phyloP scores from a whole-genome alignment of 148 eudicot genomes.

The Fallopia convolvulus region DNA sequence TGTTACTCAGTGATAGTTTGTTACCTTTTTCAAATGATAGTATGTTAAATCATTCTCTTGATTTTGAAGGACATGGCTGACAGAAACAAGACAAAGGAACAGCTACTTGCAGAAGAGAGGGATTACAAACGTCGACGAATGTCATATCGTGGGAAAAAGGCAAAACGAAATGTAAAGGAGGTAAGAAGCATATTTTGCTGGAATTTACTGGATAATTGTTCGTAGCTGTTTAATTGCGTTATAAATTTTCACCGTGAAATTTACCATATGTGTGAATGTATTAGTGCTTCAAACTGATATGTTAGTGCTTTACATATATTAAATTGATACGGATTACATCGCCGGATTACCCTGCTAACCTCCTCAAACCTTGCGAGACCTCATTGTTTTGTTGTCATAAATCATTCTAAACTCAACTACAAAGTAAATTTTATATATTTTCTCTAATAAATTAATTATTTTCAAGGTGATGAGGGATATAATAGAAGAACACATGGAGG shows the following conservation, averaged over 20 bases:
- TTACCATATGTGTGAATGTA: background rate
- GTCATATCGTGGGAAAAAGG: slow-evolving; percentile 97
- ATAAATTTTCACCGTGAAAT: background rate
- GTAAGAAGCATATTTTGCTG: slow-evolving; percentile 22
- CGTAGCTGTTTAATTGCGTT: background rate
- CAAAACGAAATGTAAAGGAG: slow-evolving; percentile 72
- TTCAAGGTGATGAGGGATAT: slow-evolving; percentile 78
- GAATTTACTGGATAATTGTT: background rate
- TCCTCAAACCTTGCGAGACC: background rate
- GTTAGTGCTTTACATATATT: background rate
- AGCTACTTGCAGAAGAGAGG: slow-evolving; percentile 95
- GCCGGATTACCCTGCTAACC: background rate
- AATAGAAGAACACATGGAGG: slow-evolving; percentile 81
- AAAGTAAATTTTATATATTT: background rate
- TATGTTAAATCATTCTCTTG: background rate
- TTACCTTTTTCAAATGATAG: background rate
- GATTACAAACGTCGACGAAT: slow-evolving; percentile 94
- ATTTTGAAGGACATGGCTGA: slow-evolving; percentile 40
- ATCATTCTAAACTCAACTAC: background rate
- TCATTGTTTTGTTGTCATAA: background rate
- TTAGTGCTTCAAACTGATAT: background rate
- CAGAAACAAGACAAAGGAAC: slow-evolving; percentile 65
- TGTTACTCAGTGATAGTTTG: background rate
- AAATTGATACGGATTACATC: background rate
- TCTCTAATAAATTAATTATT: background rate